Conservation (phyloP, 108 stramenopile genomes). For the Fistulifera pelliculosa region DNA sequence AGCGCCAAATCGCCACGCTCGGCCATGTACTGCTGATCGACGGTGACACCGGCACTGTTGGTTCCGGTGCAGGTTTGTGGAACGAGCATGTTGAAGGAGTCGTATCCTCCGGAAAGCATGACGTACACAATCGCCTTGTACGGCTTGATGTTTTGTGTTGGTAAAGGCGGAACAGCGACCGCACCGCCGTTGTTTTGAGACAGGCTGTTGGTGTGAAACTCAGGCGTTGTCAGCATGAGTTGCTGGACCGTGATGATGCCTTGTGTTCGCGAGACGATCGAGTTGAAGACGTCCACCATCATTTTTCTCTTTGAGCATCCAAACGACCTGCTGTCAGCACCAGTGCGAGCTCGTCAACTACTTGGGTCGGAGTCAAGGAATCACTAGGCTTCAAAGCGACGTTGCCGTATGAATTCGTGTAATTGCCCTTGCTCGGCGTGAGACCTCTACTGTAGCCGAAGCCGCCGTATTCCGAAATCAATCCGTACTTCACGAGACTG, state of each 20-base stretch:
- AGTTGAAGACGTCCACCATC: background rate
- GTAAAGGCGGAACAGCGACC: background rate
- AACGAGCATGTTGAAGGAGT: conserved; percentile 50
- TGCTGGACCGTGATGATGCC: conserved; percentile 12
- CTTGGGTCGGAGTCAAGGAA: background rate
- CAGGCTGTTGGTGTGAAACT: conserved; percentile 26
- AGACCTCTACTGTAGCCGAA: conserved; percentile 1
- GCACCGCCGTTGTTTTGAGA: conserved; percentile 6
- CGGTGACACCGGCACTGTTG: conserved; percentile 10
- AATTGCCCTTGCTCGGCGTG: background rate
- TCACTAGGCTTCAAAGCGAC: too few species aligned
- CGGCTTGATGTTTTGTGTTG: conserved; percentile 8
- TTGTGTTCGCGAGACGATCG: background rate
- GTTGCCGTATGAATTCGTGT: background rate
- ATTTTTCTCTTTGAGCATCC: conserved; percentile 13
- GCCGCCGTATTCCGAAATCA: conserved; percentile 4
- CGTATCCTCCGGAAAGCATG: conserved; percentile 41
- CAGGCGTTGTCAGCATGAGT: conserved; percentile 18
- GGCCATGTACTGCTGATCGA: conserved; percentile 21
- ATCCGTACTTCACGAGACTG: conserved; percentile 43
- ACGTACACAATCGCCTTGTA: conserved; percentile 64
- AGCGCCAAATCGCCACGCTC: conserved; percentile 24
- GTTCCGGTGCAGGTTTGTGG: conserved; percentile 27
- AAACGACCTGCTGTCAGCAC: conserved; percentile 52
- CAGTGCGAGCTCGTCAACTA: conserved; percentile 45